Conservation (phyloP, 2,329 filamentous ascomycete genomes). For the Fusarium fracticaudum region DNA sequence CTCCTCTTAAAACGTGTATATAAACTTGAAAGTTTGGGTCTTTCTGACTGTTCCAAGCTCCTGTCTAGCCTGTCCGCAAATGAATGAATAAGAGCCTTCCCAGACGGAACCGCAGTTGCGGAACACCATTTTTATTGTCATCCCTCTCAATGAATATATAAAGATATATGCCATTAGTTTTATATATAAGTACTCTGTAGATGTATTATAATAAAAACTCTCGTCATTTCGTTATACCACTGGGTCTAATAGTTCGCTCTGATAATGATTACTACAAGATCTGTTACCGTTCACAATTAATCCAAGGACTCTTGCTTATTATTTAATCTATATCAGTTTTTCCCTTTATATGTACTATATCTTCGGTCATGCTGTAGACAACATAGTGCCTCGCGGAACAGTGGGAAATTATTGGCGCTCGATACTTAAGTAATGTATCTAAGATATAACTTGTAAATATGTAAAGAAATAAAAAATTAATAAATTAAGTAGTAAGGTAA, state of each 20-base stretch:
- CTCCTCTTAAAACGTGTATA: not conserved
- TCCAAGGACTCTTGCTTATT: not conserved
- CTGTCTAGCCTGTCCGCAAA: not conserved
- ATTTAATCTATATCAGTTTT: not conserved
- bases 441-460: no score
- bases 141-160: not conserved
- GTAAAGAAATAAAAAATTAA: no score
- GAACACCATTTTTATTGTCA: not conserved
- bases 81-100: not conserved
- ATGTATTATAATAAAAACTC: not conserved
- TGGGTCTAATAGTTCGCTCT: not conserved
- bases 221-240: not conserved
- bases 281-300: not conserved
- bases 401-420: no score
- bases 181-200: not conserved
- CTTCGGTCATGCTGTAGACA: not conserved
- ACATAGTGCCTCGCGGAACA: no score
- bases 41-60: not conserved
- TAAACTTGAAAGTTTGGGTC: not conserved
- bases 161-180: not conserved
- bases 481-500: not conserved
- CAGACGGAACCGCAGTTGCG: not conserved
- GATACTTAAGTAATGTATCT: no score
- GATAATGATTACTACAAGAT: not conserved
- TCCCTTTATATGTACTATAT: not conserved